Evolutionary conservation across 2,329 filamentous ascomycete genomes (phyloP).

Genomic region (Colletotrichum liaoningense): DNA sequence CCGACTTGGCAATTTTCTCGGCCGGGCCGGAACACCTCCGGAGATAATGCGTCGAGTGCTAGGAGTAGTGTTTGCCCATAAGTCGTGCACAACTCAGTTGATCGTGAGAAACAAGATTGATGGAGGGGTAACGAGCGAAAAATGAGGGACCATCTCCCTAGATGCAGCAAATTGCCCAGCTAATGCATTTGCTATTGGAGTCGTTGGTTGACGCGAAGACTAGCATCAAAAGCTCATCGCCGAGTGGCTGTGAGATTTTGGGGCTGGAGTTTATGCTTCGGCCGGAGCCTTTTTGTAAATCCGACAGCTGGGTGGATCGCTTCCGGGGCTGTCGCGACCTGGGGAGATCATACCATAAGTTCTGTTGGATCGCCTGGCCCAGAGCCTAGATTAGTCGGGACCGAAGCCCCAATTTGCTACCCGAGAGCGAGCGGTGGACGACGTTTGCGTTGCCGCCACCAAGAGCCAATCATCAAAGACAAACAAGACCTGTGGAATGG

Average conservation of each 20-base stretch:
- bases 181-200: background rate
- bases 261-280: background rate
- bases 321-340: too few relatives aligned
- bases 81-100: background rate
- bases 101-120: background rate
- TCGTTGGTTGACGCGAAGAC: background rate
- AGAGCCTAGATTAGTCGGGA: background rate
- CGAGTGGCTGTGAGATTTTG: background rate
- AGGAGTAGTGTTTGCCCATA: background rate
- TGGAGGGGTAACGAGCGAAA: background rate
- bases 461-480: background rate
- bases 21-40: background rate
- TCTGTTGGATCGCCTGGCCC: background rate
- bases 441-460: background rate
- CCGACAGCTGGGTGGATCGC: background rate
- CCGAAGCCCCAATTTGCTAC: background rate
- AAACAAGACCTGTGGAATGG: background rate
- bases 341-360: too few relatives aligned
- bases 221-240: background rate
- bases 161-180: background rate
- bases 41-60: background rate
- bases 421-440: background rate
- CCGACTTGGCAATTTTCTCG: background rate
- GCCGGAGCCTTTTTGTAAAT: background rate
- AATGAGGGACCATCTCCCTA: background rate